A percentile compares a stretch with the other conserved stretches of the same genome.
Evolutionary conservation across 257 asterid species (phyloP).

Genomic region (Lavandula angustifolia): DNA sequence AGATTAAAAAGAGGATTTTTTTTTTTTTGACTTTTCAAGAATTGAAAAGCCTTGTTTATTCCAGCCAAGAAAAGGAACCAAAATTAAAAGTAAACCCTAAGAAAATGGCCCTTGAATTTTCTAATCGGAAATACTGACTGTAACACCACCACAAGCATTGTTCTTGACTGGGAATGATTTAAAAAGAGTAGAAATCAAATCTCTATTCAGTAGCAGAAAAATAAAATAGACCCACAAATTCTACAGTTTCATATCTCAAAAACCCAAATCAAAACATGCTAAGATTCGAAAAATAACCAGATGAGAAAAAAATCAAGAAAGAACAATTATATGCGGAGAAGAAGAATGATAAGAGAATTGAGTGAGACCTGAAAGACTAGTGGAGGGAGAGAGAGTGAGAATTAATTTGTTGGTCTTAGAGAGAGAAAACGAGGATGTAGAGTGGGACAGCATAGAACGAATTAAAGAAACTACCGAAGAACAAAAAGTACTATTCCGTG

Average conservation of each 20-base stretch:
- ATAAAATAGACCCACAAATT: slow-evolving; percentile 10
- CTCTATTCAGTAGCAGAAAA: not conserved
- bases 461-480: slow-evolving; percentile 23
- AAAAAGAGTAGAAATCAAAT: slow-evolving; percentile 10
- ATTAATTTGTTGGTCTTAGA: slow-evolving; percentile 4
- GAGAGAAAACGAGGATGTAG: slow-evolving; percentile 25
- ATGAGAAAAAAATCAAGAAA: slow-evolving; percentile 12
- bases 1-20: slow-evolving; percentile 10
- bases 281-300: slow-evolving; percentile 39
- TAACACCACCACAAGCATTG: slow-evolving; percentile 33
- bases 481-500: slow-evolving; percentile 64
- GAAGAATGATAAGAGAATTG: slow-evolving; percentile 33
- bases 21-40: slow-evolving; percentile 35
- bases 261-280: slow-evolving; percentile 19
- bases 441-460: slow-evolving; percentile 20
- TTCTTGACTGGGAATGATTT: not conserved
- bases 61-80: slow-evolving; percentile 38
- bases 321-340: slow-evolving; percentile 30
- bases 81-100: slow-evolving; percentile 37
- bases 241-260: slow-evolving; percentile 16
- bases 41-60: slow-evolving; percentile 40
- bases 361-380: slow-evolving; percentile 24
- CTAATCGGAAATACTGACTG: slow-evolving; percentile 2
- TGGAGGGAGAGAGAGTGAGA: slow-evolving; percentile 33
- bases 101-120: slow-evolving; percentile 45